These are phyloP conservation scores for Yamadazyma kitorensis DNA, from an alignment of 805 yeast genomes.

Conservation along the genomic window DNA sequence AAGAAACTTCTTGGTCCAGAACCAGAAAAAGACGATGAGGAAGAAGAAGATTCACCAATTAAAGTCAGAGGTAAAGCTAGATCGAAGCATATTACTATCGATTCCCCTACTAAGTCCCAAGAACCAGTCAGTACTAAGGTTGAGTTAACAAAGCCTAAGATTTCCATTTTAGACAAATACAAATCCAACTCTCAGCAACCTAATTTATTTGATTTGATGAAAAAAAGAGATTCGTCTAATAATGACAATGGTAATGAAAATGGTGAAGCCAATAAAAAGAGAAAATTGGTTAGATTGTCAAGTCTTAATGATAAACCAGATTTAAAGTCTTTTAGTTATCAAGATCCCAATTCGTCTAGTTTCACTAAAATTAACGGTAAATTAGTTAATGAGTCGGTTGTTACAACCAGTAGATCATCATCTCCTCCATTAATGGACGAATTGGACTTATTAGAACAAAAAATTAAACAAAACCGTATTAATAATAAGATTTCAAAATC, in stretches of 20 bases:
- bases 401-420: constrained; percentile 1
- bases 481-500: constrained; percentile 14
- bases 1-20: background rate
- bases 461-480: constrained; percentile 31
- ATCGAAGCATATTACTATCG: constrained; percentile 16
- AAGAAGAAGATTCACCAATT: constrained; percentile 37
- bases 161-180: constrained; percentile 43
- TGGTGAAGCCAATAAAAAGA: constrained; percentile 22
- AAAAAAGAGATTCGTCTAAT: background rate
- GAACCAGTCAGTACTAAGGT: constrained; percentile 33
- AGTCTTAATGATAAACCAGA: constrained; percentile 13
- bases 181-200: constrained; percentile 20
- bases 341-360: constrained; percentile 6
- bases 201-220: constrained; percentile 21
- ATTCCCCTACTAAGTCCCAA: constrained; percentile 19
- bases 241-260: constrained; percentile 3
- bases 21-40: constrained; percentile 11
- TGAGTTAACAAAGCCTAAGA: constrained; percentile 35
- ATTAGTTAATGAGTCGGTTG: constrained; percentile 4
- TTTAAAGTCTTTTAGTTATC: constrained; percentile 11
- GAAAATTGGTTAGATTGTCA: constrained; percentile 37
- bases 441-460: constrained; percentile 38
- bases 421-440: constrained; percentile 24
- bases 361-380: constrained; percentile 11
- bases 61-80: constrained; percentile 24